A percentile compares a stretch with the other conserved stretches of the same genome.
These are phyloP conservation scores for Sporothrix dimorphospora DNA, from an alignment of 2,329 filamentous ascomycete species.

Conservation along the genomic window DNA sequence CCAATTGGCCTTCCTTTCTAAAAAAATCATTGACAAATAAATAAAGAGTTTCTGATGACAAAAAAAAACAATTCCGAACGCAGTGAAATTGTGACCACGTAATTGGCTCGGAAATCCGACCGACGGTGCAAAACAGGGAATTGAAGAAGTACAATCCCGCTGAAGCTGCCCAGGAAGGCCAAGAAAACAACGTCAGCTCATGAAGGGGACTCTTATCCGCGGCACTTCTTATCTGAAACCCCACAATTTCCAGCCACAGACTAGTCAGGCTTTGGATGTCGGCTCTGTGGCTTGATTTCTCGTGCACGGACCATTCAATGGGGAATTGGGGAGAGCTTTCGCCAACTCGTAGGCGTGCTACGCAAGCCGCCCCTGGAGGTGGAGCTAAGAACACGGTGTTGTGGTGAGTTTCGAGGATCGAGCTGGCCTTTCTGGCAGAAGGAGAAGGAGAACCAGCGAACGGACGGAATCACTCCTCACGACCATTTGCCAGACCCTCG, in stretches of 20 bases:
- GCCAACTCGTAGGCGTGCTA: conserved; percentile 24
- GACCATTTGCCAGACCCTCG: background rate
- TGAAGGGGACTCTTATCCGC: background rate
- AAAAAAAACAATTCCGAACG: too few relatives aligned
- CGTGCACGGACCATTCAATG: conserved; percentile 20
- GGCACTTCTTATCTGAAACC: background rate
- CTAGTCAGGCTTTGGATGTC: too few relatives aligned
- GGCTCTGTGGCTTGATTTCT: background rate
- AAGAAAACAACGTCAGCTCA: background rate
- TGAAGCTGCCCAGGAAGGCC: background rate
- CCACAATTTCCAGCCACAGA: background rate
- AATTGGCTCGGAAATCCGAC: background rate
- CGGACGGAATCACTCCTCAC: conserved; percentile 1
- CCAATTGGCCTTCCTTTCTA: background rate
- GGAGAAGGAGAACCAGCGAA: background rate
- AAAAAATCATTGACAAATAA: background rate
- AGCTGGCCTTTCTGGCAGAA: conserved; percentile 21
- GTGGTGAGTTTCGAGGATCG: conserved; percentile 33
- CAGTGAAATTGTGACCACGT: too few relatives aligned
- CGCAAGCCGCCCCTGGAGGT: conserved; percentile 34
- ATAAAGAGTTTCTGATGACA: too few relatives aligned
- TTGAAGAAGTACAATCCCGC: background rate
- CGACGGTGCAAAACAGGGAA: background rate
- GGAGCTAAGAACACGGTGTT: conserved; percentile 40
- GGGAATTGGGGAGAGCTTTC: conserved; percentile 12